Percentiles rank a stretch among this genome's conserved stretches.
phyloP scores from a whole-genome alignment of 2,329 filamentous ascomycete species.

The Lachnellula hyalina region DNA sequence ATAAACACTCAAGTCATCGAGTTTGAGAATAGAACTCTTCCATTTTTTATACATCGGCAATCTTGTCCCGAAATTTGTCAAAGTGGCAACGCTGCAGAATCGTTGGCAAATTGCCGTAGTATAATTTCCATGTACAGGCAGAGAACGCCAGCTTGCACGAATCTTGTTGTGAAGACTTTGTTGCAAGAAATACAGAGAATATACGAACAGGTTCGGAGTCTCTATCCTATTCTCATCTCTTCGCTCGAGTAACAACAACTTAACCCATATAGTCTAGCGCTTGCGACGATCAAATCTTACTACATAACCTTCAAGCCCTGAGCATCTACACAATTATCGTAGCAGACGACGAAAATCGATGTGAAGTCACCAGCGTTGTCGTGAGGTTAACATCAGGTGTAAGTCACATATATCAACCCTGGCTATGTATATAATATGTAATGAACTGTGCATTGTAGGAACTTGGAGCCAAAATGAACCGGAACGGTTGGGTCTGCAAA shows the following conservation, averaged over 20 bases:
- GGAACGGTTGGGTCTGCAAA: not conserved
- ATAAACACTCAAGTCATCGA: not conserved
- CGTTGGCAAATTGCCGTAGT: constrained; percentile 13
- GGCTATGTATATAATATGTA: not conserved
- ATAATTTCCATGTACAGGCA: constrained; percentile 11
- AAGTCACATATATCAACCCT: not conserved
- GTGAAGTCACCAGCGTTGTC: constrained; percentile 1
- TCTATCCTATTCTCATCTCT: not conserved
- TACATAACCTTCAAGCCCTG: constrained; percentile 13
- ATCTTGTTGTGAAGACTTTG: constrained; percentile 12
- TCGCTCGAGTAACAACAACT: not conserved
- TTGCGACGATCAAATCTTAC: constrained; percentile 7
- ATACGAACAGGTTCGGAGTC: constrained; percentile 9
- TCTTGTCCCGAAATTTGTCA: not conserved
- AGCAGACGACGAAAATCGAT: constrained; percentile 9
- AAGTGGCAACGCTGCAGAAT: constrained; percentile 2
- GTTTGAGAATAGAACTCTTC: constrained; percentile 5
- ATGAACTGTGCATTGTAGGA: constrained; percentile 2
- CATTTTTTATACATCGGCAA: constrained; percentile 11
- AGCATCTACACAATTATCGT: constrained; percentile 13
- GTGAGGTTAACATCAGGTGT: constrained; percentile 11
- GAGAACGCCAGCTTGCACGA: constrained; percentile 2
- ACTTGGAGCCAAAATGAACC: constrained; percentile 2
- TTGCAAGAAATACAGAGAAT: constrained; percentile 14
- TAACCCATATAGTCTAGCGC: constrained; percentile 1